Base-by-base conservation (phyloP, 768 basidiomycete genomes). In the Mycena pura region DNA sequence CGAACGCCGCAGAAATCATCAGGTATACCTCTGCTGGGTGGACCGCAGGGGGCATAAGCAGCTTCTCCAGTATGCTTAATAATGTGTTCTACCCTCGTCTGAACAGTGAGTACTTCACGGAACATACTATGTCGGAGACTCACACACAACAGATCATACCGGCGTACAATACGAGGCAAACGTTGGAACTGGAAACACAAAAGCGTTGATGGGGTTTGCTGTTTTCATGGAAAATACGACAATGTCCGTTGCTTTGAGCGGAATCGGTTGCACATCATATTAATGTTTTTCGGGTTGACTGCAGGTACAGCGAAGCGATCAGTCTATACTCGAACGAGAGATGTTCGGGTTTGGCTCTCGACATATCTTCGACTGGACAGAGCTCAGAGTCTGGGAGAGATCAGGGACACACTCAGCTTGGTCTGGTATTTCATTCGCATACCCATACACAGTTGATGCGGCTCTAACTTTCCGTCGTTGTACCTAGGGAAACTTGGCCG, bases 401-500 rank as follows among this genome's bases (percentile, higher is more conserved):
- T 51, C 49, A 51, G 22, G 49, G 49, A 39, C 49, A 51, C 49
- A 25, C 13, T 51, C 49, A 51, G 49, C 49, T 51, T 51, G 49
- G 49, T 25, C 49, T 51, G 49, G 49, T 51, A 51, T 51, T 51
- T 51, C 49, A 51, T 51, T 36, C 25, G 36, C 38, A 51, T 51
- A 51, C 39, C 3, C 36, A 36, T 36, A 36, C 32, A 49, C 47
- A 17, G 34, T 51, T 51, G 49, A 48, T 48, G 49, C 49, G 39
- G 38, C 28, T 51, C 38, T 51, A 51, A 51, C 17, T 51, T n/a
- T 51, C 49, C 36, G 24, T 51, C 36, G 38, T 51, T 51, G 36
- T 51, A 51, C 36, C 49, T 39, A 51, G 49, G 49, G 49, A 51
- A 51, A 51, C 49, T 51, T 51, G 49, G 49, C 49, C 49, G 49